These are phyloP conservation scores for Trichocladium antarcticum DNA, from an alignment of 495 filamentous ascomycete genomes.

Conservation along the genomic window DNA sequence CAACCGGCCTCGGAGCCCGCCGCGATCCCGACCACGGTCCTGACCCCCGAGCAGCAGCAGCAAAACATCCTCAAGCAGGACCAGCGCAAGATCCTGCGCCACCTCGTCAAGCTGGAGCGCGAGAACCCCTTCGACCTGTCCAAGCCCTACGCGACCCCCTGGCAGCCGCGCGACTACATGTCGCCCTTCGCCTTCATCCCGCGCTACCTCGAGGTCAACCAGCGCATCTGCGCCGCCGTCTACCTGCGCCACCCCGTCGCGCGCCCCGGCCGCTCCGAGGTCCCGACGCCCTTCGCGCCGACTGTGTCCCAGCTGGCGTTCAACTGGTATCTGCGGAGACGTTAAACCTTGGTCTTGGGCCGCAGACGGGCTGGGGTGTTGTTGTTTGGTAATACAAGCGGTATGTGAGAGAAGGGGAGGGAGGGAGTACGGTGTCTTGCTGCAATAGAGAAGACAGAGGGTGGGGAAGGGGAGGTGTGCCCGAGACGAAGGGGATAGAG, in stretches of 20 bases:
- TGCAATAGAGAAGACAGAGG: background rate
- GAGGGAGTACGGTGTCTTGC: background rate
- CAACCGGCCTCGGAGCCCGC: too few species aligned
- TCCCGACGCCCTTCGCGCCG: constrained; percentile 69
- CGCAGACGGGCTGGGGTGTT: background rate
- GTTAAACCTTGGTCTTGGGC: constrained; percentile 40
- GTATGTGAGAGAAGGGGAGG: background rate
- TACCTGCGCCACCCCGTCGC: constrained; percentile 93
- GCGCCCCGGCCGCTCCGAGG: constrained; percentile 74
- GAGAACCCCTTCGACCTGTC: constrained; percentile 64
- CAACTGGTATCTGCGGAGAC: constrained; percentile 84
- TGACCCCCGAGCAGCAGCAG: too few species aligned
- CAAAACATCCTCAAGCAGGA: constrained; percentile 1
- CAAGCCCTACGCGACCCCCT: constrained; percentile 86
- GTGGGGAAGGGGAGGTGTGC: background rate
- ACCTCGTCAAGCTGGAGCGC: constrained; percentile 26
- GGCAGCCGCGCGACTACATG: constrained; percentile 82
- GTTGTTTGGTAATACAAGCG: background rate
- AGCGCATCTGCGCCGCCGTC: constrained; percentile 87
- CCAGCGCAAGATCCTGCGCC: constrained; percentile 6
- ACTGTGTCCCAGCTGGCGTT: constrained; percentile 63
- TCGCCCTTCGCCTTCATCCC: constrained; percentile 88
- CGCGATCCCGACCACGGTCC: too few species aligned
- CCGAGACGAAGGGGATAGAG: too few species aligned
- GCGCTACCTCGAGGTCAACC: constrained; percentile 92